A percentile compares a stretch with the other conserved stretches of the same genome.
phyloP scores from a whole-genome alignment of 169 alveolate genomes.

The Eimeria praecox region DNA sequence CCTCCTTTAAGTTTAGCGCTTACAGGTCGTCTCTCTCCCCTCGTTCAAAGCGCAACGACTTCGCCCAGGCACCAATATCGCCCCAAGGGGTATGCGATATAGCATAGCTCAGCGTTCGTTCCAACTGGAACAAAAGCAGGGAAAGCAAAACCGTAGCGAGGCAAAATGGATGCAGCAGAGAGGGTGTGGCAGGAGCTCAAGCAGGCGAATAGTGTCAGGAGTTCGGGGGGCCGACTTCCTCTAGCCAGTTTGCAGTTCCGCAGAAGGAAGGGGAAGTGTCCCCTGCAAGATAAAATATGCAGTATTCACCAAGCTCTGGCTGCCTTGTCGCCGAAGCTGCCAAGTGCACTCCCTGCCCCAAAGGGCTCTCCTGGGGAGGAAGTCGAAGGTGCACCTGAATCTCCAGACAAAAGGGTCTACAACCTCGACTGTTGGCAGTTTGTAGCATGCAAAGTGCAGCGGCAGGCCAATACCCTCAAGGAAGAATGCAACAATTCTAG shows the following conservation, averaged over 20 bases:
- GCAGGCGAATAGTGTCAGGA: background rate
- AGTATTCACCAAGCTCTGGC: background rate
- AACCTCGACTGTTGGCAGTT: conserved; percentile 39
- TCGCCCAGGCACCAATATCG: background rate
- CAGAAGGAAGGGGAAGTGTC: background rate
- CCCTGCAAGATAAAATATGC: background rate
- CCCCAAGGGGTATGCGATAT: background rate
- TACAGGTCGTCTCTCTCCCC: background rate
- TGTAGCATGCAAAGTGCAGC: conserved; percentile 38
- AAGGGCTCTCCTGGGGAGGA: background rate
- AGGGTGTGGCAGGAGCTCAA: conserved; percentile 22
- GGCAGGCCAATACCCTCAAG: conserved; percentile 45
- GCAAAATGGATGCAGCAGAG: conserved; percentile 28
- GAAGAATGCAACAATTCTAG: conserved; percentile 27
- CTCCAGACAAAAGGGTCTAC: background rate
- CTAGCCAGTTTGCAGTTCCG: conserved; percentile 56
- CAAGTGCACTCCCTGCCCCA: background rate
- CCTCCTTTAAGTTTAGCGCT: background rate
- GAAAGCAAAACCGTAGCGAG: background rate
- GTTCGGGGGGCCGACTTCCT: background rate
- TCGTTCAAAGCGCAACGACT: too few relatives aligned
- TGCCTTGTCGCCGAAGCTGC: background rate
- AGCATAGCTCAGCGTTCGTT: background rate
- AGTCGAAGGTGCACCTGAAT: background rate
- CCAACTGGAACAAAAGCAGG: background rate